phyloP scores from a whole-genome alignment of 768 basidiomycete genomes.

The Mrakia hoshinonis region DNA sequence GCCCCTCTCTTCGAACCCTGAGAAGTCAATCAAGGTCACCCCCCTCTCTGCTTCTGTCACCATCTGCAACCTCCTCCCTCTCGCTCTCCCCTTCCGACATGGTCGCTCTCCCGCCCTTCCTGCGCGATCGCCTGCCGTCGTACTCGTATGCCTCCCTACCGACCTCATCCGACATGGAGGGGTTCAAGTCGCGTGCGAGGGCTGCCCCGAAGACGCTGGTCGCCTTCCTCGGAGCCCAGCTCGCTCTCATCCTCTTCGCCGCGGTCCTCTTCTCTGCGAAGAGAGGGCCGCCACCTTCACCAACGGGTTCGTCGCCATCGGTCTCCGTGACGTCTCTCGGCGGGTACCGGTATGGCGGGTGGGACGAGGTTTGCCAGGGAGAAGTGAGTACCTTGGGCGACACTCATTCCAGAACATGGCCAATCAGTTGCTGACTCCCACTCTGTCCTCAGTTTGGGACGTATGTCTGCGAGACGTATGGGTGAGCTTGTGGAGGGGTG shows the following conservation, averaged over 20 bases:
- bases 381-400: too few relatives aligned
- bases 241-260: not conserved
- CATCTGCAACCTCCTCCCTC: constrained; percentile 24
- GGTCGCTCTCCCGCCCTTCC: not conserved
- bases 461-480: constrained; percentile 2
- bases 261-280: not conserved
- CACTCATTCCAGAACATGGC: too few relatives aligned
- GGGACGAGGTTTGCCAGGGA: not conserved
- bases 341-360: not conserved
- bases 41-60: constrained; percentile 45
- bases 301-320: not conserved
- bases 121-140: not conserved
- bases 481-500: not conserved
- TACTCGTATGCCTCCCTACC: not conserved
- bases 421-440: too few relatives aligned
- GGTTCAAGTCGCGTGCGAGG: not conserved
- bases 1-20: too few relatives aligned
- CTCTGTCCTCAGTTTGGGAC: too few relatives aligned
- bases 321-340: not conserved
- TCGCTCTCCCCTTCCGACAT: constrained; percentile 20
- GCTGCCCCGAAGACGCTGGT: not conserved
- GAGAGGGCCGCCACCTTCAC: too few relatives aligned
- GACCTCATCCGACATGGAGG: not conserved
- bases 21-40: constrained; percentile 45
- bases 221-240: not conserved